Percentiles rank a stretch among this genome's conserved stretches.
phyloP scores from a whole-genome alignment of 805 yeast genomes.

The Saturnispora hagleri region DNA sequence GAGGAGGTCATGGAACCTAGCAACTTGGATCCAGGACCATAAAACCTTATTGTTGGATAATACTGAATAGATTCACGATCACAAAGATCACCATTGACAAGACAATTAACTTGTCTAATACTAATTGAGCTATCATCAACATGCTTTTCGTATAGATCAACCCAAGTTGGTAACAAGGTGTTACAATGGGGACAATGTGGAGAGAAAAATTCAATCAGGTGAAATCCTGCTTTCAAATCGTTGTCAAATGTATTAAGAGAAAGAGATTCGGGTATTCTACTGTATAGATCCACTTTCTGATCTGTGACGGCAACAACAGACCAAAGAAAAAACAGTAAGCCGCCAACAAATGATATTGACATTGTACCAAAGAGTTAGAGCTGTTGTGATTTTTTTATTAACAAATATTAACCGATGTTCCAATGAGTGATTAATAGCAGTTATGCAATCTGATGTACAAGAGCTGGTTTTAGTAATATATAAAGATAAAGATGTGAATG shows the following conservation, averaged over 20 bases:
- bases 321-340: background rate
- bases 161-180: conserved; percentile 76
- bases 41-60: conserved; percentile 69
- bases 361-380: background rate
- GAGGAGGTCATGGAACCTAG: conserved; percentile 33
- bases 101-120: conserved; percentile 69
- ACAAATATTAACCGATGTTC: too few species aligned
- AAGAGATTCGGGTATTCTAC: conserved; percentile 41
- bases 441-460: too few species aligned
- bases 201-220: conserved; percentile 81
- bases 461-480: background rate
- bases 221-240: conserved; percentile 42
- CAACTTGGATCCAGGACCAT: conserved; percentile 43
- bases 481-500: background rate
- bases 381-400: background rate
- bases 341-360: background rate
- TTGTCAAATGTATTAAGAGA: conserved; percentile 42
- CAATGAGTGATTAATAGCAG: background rate
- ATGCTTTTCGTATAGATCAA: conserved; percentile 45
- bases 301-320: background rate
- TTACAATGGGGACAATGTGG: conserved; percentile 86
- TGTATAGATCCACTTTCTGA: conserved; percentile 4
- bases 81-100: conserved; percentile 82
- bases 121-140: conserved; percentile 31
- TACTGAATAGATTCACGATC: conserved; percentile 46